Evolutionary conservation across 768 basidiomycete species (phyloP), one percentile per base, ranked within the genome.

Genomic region (Suillus luteus): DNA sequence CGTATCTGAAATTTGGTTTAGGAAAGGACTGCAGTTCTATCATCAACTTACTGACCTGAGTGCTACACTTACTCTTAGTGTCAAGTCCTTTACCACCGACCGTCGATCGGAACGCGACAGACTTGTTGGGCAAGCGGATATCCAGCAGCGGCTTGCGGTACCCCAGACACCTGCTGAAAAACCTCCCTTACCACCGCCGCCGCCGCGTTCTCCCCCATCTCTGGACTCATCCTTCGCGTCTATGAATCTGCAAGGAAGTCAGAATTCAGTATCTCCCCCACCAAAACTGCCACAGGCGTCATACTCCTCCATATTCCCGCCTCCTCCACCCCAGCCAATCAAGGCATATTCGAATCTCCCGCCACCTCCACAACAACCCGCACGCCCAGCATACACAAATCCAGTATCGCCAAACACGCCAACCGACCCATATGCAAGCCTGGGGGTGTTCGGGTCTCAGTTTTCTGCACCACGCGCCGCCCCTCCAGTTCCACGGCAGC

Each of bases 11-110:
- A 61, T 48, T 38, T 27, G 49, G 14, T 67, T 66, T 72, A 95
- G 92, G 14, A 96, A 95, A 73, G 96, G 96, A 0, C 79, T 94
- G 1, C 86, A 90, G 51, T 99, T 96, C 76, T 98, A 99, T 73
- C 82, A 80, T 7, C 93, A 96, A 66, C 82, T 99, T 15, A 83
- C 81, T 0, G 86, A 87, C 19, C 76, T 96, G 43, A 81, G 87
- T 12, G 70, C 77, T 0, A 83, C 81, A 9, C 82, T 98, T 5
- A 78, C 82, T 41, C 75, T 81, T 5, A 87, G 87, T 62, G 83
- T 86, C 3, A 84, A 81, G 58, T 76, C 80, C 0, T 97, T 90
- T 70, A 79, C 94, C 9, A 76, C 82, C 0, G 79, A 83, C 19
- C 82, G 96, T 35, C 83, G 80, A 9, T 76, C 80, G 0, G 95